These are phyloP conservation scores for Pseudonitzschia multiseries DNA, from an alignment of 108 stramenopile species.

Conservation along the genomic window DNA sequence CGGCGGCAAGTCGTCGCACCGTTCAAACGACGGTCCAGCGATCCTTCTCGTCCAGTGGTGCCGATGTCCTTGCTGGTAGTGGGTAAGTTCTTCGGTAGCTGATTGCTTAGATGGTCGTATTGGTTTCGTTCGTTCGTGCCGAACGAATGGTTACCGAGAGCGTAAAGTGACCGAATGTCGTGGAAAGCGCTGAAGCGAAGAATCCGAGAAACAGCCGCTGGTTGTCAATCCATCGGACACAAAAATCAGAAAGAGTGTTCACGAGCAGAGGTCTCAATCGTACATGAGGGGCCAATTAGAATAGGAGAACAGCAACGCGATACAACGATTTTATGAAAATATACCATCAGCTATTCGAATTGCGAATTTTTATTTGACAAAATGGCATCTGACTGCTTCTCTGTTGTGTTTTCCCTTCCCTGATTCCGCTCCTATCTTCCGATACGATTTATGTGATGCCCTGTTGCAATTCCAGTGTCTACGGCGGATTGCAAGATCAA, in stretches of 20 bases:
- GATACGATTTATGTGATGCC: neutral
- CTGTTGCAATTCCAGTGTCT: conserved; percentile 28
- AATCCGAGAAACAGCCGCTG: too few species aligned
- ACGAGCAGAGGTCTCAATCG: too few species aligned
- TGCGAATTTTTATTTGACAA: too few species aligned
- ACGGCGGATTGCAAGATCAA: conserved; percentile 95
- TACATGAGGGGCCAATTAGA: too few species aligned
- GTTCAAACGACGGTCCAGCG: conserved; percentile 23
- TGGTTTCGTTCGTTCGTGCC: neutral
- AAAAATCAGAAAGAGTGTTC: too few species aligned
- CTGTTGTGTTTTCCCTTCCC: neutral
- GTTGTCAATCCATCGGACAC: too few species aligned
- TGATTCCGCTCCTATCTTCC: neutral
- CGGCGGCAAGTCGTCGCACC: conserved; percentile 2
- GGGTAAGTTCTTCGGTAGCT: conserved; percentile 34
- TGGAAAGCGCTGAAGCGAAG: too few species aligned
- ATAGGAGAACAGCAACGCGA: too few species aligned
- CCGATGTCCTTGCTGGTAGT: conserved; percentile 48
- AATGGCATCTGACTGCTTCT: neutral
- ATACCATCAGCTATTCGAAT: too few species aligned
- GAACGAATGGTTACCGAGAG: neutral
- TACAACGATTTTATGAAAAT: too few species aligned
- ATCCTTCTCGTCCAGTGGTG: conserved; percentile 34
- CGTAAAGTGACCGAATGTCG: neutral
- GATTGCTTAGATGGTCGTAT: too few species aligned